Evolutionary conservation across 257 asterid species (phyloP).

Genomic region (Leptodermis oblonga): DNA sequence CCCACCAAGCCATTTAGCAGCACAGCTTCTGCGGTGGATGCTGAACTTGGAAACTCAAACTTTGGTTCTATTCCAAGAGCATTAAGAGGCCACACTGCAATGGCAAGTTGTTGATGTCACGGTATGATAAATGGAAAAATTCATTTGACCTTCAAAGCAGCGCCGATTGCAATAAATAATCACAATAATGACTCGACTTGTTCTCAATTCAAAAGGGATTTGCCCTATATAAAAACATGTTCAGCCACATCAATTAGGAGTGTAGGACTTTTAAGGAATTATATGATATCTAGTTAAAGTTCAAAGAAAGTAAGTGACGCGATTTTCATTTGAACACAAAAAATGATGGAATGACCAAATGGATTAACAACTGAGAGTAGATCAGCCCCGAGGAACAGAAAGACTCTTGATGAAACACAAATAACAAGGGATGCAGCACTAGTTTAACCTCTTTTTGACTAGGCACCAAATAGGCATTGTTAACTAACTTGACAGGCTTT

Average conservation of each 20-base stretch:
- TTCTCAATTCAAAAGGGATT: background rate
- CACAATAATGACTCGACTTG: background rate
- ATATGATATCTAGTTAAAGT: background rate
- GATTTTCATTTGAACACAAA: background rate
- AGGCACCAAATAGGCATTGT: background rate
- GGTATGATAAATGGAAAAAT: background rate
- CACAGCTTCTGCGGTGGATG: slow-evolving; percentile 46
- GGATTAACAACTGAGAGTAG: background rate
- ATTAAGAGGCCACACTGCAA: slow-evolving; percentile 64
- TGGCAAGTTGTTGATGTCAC: background rate
- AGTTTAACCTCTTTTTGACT: background rate
- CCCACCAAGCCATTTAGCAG: slow-evolving; percentile 68
- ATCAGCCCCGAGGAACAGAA: background rate
- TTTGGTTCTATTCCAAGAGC: slow-evolving; percentile 73
- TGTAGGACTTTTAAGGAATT: background rate
- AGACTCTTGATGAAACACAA: background rate
- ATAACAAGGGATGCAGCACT: background rate
- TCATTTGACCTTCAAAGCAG: background rate
- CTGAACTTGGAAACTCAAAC: slow-evolving; percentile 60
- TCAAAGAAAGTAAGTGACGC: background rate
- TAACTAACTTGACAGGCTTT: background rate
- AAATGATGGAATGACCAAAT: background rate
- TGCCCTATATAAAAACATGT: background rate
- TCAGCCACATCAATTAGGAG: background rate
- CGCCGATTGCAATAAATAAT: background rate